Base-by-base conservation (phyloP, 192 early-diverging fungal genomes). In the Umbelopsis isabellina region DNA sequence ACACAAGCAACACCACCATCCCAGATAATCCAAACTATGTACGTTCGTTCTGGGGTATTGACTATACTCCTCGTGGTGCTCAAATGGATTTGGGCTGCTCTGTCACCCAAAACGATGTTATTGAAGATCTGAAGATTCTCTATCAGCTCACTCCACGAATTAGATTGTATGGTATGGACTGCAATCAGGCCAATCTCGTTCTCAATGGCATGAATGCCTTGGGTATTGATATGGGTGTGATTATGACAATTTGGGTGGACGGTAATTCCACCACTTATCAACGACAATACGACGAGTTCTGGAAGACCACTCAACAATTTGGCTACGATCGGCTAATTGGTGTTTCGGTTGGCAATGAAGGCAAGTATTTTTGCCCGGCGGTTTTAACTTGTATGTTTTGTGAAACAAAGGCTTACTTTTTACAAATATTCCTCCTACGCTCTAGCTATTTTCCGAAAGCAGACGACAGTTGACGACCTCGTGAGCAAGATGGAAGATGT, bases 291-390 rank as follows among this genome's bases (percentile, higher is more conserved):
- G 55, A 81, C n/a, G 65, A 64, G 23, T 71, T 81, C 1, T 80
- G 74, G 74, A 55, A 67, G 27, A 66, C 73, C 25, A 45, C 81
- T 2, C 69, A 84, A 13, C 72, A 50, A 1, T 72, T 79, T 65
- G 83, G 83, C 0, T 66, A 65, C 1, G 69, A 73, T 45, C 78
- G 77, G 58, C 72, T 84, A 45, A 73, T 75, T 49, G 83, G 80
- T 11, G 58, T 84, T 33, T 80, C 78, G 46, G 77, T 84, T 16
- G 83, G 83, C 6, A 84, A 81, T 61, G 83, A 84, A 70, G 82
- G 75, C 25, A 45, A 48, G 15, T 46, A 50, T 27, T 15, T 48
- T 70, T 65, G 18, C 30, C 27, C 68, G 27, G 67, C 27, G 22
- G 20, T 21, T 27, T 49, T 3, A 23, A 16, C 51, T 27, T 69